A percentile compares a stretch with the other conserved stretches of the same genome.
These are phyloP conservation scores for Penicillium coprophilum DNA, from an alignment of 495 filamentous ascomycete genomes.

Conservation along the genomic window DNA sequence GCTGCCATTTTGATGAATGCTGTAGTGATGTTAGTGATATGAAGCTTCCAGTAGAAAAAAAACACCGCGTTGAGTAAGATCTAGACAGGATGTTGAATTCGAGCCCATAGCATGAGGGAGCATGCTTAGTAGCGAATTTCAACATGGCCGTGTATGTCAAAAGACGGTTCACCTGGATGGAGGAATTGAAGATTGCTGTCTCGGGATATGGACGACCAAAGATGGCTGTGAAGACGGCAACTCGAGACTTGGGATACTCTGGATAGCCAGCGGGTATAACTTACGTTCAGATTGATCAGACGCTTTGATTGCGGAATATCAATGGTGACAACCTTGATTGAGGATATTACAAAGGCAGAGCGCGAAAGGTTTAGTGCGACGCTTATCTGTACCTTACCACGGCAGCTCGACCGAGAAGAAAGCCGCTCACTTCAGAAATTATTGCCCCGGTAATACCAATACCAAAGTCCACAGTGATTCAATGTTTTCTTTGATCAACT, in stretches of 20 bases:
- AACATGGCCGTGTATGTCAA: neutral
- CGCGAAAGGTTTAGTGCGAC: constrained; percentile 12
- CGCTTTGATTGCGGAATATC: neutral
- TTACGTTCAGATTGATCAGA: neutral
- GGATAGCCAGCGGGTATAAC: neutral
- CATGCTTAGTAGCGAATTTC: neutral
- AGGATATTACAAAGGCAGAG: no score
- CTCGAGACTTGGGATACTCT: neutral
- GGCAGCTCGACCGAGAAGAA: no score
- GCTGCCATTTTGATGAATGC: constrained; percentile 29
- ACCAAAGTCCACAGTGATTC: no score
- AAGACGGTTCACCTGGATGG: neutral
- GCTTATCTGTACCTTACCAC: constrained; percentile 9
- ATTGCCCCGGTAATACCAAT: no score
- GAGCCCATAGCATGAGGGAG: neutral
- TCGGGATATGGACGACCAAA: neutral
- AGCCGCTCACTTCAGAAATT: no score
- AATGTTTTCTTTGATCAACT: no score
- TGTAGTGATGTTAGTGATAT: constrained; percentile 8
- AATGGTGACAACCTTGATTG: neutral
- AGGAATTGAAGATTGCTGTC: neutral
- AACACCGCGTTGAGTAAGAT: neutral
- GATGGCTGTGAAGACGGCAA: neutral
- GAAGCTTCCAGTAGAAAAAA: neutral
- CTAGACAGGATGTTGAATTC: no score